Conservation (phyloP, 2,329 filamentous ascomycete species). For the Paramyrothecium roridum region DNA sequence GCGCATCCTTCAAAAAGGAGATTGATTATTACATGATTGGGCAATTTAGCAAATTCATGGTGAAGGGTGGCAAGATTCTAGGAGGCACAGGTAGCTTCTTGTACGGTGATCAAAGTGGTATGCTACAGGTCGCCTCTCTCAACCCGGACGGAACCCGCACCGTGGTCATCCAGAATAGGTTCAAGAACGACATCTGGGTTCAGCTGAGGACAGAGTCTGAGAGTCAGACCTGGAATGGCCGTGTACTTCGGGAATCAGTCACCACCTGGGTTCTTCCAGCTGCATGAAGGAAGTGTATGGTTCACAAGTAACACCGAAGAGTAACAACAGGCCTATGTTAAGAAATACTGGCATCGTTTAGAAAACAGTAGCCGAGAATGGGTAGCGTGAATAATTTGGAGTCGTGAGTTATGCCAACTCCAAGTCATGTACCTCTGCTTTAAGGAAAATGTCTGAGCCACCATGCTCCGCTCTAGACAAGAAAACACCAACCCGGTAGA, state of each 20-base stretch:
- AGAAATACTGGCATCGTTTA: no score
- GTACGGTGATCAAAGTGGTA: constrained; percentile 31
- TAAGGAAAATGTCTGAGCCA: background rate
- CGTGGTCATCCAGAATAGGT: constrained; percentile 43
- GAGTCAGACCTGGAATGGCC: constrained; percentile 35
- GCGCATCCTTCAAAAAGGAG: constrained; percentile 38
- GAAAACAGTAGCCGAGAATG: no score
- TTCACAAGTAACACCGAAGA: no score
- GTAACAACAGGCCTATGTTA: no score
- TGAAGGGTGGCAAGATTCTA: constrained; percentile 39
- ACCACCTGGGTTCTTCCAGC: constrained; percentile 36
- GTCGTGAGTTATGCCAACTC: no score
- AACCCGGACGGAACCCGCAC: constrained; percentile 43
- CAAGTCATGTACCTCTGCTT: background rate
- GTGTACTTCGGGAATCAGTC: constrained; percentile 27
- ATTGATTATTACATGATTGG: constrained; percentile 53
- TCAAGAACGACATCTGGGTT: constrained; percentile 40
- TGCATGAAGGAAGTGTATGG: background rate
- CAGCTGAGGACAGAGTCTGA: constrained; percentile 26
- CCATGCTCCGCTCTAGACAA: no score
- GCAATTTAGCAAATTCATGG: constrained; percentile 48
- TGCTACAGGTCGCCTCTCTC: constrained; percentile 42
- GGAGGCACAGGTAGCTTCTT: constrained; percentile 40
- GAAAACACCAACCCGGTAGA: no score
- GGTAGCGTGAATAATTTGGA: no score